Conservation (phyloP, 2,329 filamentous ascomycete genomes). For the Celoporthe dispersa region DNA sequence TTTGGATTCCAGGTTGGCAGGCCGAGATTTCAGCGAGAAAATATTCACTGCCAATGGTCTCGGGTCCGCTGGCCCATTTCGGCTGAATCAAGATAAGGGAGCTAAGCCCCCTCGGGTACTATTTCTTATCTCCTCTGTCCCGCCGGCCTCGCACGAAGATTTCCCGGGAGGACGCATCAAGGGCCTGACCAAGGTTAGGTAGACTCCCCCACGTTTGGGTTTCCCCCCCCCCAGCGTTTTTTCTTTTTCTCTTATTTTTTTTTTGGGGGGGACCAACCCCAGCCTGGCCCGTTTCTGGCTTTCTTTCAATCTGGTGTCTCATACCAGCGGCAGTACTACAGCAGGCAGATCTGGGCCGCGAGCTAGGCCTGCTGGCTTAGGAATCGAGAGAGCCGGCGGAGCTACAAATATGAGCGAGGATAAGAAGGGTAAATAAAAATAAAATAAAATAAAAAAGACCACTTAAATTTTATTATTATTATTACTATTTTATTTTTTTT, state of each 20-base stretch:
- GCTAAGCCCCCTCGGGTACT: conserved; percentile 26
- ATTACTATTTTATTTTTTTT: background rate
- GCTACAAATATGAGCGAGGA: background rate
- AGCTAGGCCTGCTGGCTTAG: too few species aligned
- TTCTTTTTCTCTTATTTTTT: background rate
- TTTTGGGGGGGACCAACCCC: background rate
- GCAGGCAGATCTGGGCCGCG: too few species aligned
- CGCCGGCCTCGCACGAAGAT: conserved; percentile 27
- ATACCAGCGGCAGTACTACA: background rate
- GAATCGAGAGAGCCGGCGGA: background rate
- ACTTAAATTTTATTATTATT: background rate
- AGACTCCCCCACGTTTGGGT: conserved; percentile 27
- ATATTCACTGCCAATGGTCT: conserved; percentile 5
- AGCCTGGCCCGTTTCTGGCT: background rate
- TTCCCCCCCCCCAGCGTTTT: conserved; percentile 21
- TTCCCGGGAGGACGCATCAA: conserved; percentile 15
- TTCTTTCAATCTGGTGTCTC: background rate
- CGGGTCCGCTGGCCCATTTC: background rate
- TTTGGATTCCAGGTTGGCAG: background rate
- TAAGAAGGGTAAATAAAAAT: too few species aligned
- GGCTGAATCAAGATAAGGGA: conserved; percentile 9
- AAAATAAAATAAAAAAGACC: background rate
- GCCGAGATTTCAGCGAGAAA: conserved; percentile 27
- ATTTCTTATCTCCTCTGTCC: conserved; percentile 24
- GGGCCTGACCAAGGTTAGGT: background rate